A percentile compares a stretch with the other conserved stretches of the same genome.
Conservation (phyloP, 768 basidiomycete species). For the Dacryopinax spathularia region DNA sequence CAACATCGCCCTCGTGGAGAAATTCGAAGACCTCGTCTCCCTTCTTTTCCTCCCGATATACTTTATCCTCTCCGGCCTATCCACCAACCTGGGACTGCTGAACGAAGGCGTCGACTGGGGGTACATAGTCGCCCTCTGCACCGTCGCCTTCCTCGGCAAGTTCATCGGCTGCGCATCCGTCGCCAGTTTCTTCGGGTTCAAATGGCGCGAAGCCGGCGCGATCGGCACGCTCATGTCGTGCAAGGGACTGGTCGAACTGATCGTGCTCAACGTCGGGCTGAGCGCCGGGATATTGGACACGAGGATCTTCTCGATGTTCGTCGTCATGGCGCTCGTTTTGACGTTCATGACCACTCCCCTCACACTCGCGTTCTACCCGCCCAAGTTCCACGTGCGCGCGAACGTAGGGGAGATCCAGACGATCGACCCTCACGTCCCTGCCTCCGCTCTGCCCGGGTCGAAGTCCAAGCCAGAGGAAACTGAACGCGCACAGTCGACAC, state of each 20-base stretch:
- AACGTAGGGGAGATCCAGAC: neutral
- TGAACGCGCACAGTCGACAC: neutral
- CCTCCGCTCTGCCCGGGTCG: neutral
- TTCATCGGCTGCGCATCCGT: conserved; percentile 52
- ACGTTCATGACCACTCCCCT: conserved; percentile 79
- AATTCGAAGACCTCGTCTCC: conserved; percentile 73
- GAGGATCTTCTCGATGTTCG: conserved; percentile 79
- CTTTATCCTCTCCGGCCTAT: conserved; percentile 77
- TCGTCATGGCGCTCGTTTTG: conserved; percentile 58
- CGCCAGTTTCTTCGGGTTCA: conserved; percentile 50
- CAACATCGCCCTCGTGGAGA: conserved; percentile 66
- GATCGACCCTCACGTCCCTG: neutral
- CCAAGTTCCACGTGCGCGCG: conserved; percentile 33
- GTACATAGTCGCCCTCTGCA: conserved; percentile 57
- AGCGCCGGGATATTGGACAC: conserved; percentile 55
- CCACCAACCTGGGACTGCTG: conserved; percentile 65
- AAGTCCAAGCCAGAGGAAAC: neutral
- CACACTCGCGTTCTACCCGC: conserved; percentile 62
- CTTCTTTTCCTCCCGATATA: conserved; percentile 71
- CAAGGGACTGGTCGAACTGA: conserved; percentile 82
- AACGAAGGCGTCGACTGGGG: conserved; percentile 68
- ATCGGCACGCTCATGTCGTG: conserved; percentile 83
- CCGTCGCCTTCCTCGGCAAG: conserved; percentile 66
- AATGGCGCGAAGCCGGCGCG: conserved; percentile 60
- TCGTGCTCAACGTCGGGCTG: conserved; percentile 81